Base-by-base conservation (phyloP, 2,329 filamentous ascomycete species). In the Colletotrichum navitas region DNA sequence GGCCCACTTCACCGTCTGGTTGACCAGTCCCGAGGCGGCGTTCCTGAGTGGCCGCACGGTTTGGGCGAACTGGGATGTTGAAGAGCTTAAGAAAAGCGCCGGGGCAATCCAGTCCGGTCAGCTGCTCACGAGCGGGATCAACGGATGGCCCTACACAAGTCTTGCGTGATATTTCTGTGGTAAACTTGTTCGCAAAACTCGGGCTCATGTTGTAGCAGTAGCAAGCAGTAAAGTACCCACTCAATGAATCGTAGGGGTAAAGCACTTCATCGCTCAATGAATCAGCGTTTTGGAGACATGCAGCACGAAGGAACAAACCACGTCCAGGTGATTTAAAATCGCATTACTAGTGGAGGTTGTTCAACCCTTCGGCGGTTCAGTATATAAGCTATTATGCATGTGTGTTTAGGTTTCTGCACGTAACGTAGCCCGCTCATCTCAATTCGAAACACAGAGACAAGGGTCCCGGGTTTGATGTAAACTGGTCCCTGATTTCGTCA, bases 31-130 rank as follows among this genome's bases (percentile, higher is more conserved):
- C 1, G 84, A 88, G 72, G 85, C 86, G 0, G 75, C 73, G 7
- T 87, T 88, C 72, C 74, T 88, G 34, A 83, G 81, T 51, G 79
- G 82, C 3, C 84, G 83, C 58, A 83, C 84, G 29, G 74, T 87
- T 0, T 87, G 84, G 82, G 80, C 82, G 14, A 84, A 84, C 29
- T 88, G 85, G 86, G 86, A 88, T 75, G 81, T 87, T 0, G 80
- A 85, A 49, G 85, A 87, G 73, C 79, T 88, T 43, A 83, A 83
- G 75, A 63, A 65, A 18, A 63, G 66, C 34, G 66, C 68, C 36
- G 24, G 41, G 14, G 32, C 45, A 2, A 68, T 68, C 41, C 43
- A 71, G 29, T 45, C 65, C 14, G 68, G 68, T 34, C 59, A 55
- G 52, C 39, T 68, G n/a, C 47, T 63, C 34, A 71, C 65, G 11